These are phyloP conservation scores for Nymphaea colorata DNA, from an alignment of 164 flowering plant species.

Conservation along the genomic window DNA sequence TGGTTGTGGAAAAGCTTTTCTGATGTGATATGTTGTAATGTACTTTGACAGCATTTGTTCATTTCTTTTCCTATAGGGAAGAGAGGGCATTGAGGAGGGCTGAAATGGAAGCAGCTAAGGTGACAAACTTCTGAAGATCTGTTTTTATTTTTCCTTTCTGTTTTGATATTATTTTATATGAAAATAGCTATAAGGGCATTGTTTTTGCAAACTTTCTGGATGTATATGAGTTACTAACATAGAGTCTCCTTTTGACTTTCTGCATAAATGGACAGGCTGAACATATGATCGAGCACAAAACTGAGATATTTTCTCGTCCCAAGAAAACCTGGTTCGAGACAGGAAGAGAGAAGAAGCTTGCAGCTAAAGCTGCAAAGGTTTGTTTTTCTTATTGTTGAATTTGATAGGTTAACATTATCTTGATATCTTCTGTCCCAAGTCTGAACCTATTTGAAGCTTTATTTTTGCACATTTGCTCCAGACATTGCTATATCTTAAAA, in stretches of 20 bases:
- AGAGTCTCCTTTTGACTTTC: too few species aligned
- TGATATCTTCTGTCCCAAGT: neutral
- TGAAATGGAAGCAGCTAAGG: constrained; percentile 96
- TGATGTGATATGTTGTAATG: neutral
- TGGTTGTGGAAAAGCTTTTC: neutral
- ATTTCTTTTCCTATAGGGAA: constrained; percentile 37
- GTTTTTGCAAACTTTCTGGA: neutral
- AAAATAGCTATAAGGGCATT: neutral
- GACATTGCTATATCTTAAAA: neutral
- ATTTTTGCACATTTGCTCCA: neutral
- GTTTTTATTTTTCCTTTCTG: neutral
- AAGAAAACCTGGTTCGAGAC: constrained; percentile 86
- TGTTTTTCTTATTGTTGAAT: neutral
- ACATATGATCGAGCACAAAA: constrained; percentile 76
- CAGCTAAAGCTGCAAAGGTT: constrained; percentile 68
- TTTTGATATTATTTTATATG: neutral
- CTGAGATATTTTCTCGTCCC: constrained; percentile 87
- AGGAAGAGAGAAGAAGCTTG: constrained; percentile 70
- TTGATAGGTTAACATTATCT: neutral
- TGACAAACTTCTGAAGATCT: constrained; percentile 7
- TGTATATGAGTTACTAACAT: too few species aligned
- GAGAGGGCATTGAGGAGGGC: constrained; percentile 83
- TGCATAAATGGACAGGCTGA: constrained; percentile 53
- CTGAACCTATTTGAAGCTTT: neutral
- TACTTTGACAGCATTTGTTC: neutral